Evolutionary conservation across 257 asterid species (phyloP).

Genomic region (Capsicum rhomboideum): DNA sequence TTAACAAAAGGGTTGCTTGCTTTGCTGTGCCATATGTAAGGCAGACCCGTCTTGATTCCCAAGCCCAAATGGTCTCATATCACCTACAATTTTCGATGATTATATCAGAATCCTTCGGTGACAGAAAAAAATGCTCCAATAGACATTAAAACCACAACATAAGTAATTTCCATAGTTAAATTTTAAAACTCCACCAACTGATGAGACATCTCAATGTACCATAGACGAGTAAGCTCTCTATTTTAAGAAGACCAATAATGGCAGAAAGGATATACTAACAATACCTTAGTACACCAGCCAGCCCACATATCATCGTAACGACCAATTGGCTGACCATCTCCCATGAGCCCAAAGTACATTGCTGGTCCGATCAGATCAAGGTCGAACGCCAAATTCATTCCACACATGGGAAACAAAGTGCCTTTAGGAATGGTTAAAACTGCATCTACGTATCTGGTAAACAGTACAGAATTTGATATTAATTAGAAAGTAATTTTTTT

Average conservation of each 20-base stretch:
- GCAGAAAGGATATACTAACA: background rate
- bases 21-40: conserved; percentile 7
- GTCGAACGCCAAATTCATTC: background rate
- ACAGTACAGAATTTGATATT: no score
- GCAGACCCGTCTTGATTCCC: background rate
- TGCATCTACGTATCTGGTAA: background rate
- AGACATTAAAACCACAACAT: no score
- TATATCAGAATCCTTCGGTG: no score
- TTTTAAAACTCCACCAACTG: no score
- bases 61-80: background rate
- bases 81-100: background rate
- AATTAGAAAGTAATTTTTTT: no score
- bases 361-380: background rate
- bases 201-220: no score
- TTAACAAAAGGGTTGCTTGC: conserved; percentile 20
- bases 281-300: background rate
- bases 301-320: background rate
- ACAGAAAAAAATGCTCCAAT: no score
- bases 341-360: background rate
- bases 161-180: no score
- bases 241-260: no score
- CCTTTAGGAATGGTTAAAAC: background rate
- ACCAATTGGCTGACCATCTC: background rate
- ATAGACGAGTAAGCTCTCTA: no score
- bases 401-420: background rate